Evolutionary conservation across 2,329 filamentous ascomycete genomes (phyloP), one percentile per base, ranked within the genome.

Genomic region (Colletotrichum australisinense): DNA sequence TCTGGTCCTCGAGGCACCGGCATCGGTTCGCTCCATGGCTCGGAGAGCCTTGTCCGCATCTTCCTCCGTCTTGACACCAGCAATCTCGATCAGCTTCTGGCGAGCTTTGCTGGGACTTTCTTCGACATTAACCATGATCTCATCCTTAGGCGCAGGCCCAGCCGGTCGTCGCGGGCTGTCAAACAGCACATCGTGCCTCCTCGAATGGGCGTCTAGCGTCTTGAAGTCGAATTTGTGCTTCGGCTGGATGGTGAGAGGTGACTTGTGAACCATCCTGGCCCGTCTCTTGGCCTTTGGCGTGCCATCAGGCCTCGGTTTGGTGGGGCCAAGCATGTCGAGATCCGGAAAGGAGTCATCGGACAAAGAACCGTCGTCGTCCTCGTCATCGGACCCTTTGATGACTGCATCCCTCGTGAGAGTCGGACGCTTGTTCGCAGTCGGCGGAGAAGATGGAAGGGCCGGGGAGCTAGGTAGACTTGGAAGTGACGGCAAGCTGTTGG

Each of bases 381-480:
- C 93, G 11, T 93, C 92, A 78, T 95, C 94, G 0, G 94, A 95
- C 67, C 90, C 92, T 58, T 87, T 87, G 53, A 95, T 93, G 68
- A 92, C 84, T 14, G 90, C 82, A 77, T 90, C 85, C 80, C 90
- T 84, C 72, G 86, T 83, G 62, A 83, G 76, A 32, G 5, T 28
- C 11, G 60, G n/a, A 8, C 71, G 71, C 49, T 73, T 70, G 32
- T 56, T 73, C 11, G 46, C 28, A 26, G 80, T 79, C 26, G 79
- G 78, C 5, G 79, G 77, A n/a, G 79, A 78, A 4, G 74, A 67
- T 5, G 79, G 74, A 52, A 76, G 75, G 24, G 76, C 75, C 26
- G 73, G 75, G 12, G 69, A 64, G 30, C 69, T 63, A 72, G 78
- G 56, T 76, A 53, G 35, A 75, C 71, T 32, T 38, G 62, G 71